Evolutionary conservation across 2,329 filamentous ascomycete species (phyloP).

Genomic region (Pseudogymnoascus sp.): DNA sequence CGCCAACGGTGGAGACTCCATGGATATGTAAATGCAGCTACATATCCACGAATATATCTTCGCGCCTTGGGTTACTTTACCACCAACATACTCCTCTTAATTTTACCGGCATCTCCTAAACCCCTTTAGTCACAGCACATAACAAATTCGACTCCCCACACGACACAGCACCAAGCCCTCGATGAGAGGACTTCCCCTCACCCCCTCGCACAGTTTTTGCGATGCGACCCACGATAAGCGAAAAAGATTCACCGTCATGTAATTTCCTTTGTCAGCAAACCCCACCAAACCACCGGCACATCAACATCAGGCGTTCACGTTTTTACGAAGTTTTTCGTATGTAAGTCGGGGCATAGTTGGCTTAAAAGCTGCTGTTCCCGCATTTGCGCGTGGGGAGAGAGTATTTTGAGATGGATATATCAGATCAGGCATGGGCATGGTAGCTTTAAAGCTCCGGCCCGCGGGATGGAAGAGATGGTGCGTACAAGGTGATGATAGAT

Average conservation of each 20-base stretch:
- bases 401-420: constrained; percentile 7
- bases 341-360: constrained; percentile 22
- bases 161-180: constrained; percentile 17
- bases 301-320: constrained; percentile 24
- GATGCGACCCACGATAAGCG: constrained; percentile 32
- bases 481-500: constrained; percentile 5
- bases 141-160: constrained; percentile 12
- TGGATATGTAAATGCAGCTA: constrained; percentile 60
- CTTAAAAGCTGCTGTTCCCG: constrained; percentile 16
- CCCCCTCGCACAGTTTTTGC: constrained; percentile 18
- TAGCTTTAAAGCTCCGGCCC: constrained; percentile 19
- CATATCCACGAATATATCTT: background rate
- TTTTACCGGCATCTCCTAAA: constrained; percentile 17
- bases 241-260: constrained; percentile 35
- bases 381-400: background rate
- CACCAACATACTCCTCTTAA: constrained; percentile 18
- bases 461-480: background rate
- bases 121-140: constrained; percentile 20
- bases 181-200: constrained; percentile 20
- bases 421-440: constrained; percentile 8
- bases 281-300: constrained; percentile 24
- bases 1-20: constrained; percentile 64
- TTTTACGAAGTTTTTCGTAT: constrained; percentile 17
- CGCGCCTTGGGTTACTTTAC: constrained; percentile 12
- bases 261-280: constrained; percentile 25